Percentiles rank a stretch among this genome's conserved stretches.
These are phyloP conservation scores for Melaleuca alternifolia DNA, from an alignment of 345 rosid species.

Conservation along the genomic window DNA sequence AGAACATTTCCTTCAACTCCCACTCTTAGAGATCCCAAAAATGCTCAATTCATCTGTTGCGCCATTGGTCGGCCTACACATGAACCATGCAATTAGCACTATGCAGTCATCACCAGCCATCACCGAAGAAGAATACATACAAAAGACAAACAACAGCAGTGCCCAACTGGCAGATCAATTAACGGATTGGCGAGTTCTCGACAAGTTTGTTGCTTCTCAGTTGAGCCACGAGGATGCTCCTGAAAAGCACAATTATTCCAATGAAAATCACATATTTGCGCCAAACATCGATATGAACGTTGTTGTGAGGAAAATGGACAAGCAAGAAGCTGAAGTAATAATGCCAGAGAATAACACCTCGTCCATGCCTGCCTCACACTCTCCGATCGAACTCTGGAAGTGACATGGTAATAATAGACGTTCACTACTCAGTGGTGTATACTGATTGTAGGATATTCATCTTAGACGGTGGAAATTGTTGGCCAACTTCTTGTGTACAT, in stretches of 20 bases:
- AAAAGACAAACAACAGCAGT: constrained; percentile 12
- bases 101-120: constrained; percentile 16
- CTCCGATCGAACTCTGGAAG: constrained; percentile 45
- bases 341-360: constrained; percentile 19
- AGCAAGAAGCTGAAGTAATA: constrained; percentile 11
- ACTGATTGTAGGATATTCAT: constrained; percentile 20
- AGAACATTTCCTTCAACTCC: constrained; percentile 63
- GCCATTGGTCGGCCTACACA: constrained; percentile 18
- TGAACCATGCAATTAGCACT: constrained; percentile 18
- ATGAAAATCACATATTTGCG: not conserved
- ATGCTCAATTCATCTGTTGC: constrained; percentile 6
- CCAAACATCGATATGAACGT: not conserved
- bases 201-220: constrained; percentile 72
- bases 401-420: constrained; percentile 7
- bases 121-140: constrained; percentile 22
- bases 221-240: constrained; percentile 51
- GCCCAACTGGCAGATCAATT: constrained; percentile 27
- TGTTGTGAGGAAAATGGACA: not conserved
- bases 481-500: constrained; percentile 34
- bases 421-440: not conserved
- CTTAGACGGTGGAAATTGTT: constrained; percentile 1
- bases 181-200: constrained; percentile 68
- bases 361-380: constrained; percentile 23
- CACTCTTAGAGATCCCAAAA: constrained; percentile 49
- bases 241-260: constrained; percentile 9